Base-by-base conservation (phyloP, 2,329 filamentous ascomycete species). In the Clonostachys rosea region DNA sequence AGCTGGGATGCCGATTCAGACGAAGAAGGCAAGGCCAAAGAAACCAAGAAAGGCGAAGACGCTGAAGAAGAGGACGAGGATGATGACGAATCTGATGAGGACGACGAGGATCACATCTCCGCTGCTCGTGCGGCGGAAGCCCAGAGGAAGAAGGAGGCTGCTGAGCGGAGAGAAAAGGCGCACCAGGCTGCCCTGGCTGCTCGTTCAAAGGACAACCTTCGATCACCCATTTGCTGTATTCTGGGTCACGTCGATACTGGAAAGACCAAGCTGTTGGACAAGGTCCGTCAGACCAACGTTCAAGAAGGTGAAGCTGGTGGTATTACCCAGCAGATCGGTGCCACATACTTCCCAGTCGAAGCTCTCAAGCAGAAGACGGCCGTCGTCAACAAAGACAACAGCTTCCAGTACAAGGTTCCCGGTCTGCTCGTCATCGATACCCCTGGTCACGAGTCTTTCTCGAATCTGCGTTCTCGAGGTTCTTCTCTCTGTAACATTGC, bases 381-480 rank as follows among this genome's bases (percentile, higher is more conserved):
- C 17, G 92, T 97, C 14, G 88, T 99, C 63, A 99, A 99, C 76
- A 79, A 82, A 61, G 91, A 99, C 62, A 84, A 86, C 59, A 79
- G 79, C 47, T 96, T 99, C 66, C 89, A 96, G 52, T 95, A 96
- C 81, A 99, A 96, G 75, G 89, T 99, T 18, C 95, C 94, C 41
- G 94, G 94, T 79, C 82, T 99, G 47, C 74, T 99, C 55, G 84
- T 99, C 61, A 99, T 99, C 62, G 94, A 99, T 71, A 99, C 94
- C 1, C 95, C 94, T 61, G 94, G 94, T 74, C 94, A 99, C 91
- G 94, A 99, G 83, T 99, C 94, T 61, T 99, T 99, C 83, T 96
- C 92, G 53, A 99, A 99, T 72, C 74, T 99, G 55, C 88, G 95
- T 62, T 96, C 92, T 56, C 85, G 95, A 73, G 94, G 94, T 72